Conservation (phyloP, 345 rosid species). For the Schrenkiella parvula region DNA sequence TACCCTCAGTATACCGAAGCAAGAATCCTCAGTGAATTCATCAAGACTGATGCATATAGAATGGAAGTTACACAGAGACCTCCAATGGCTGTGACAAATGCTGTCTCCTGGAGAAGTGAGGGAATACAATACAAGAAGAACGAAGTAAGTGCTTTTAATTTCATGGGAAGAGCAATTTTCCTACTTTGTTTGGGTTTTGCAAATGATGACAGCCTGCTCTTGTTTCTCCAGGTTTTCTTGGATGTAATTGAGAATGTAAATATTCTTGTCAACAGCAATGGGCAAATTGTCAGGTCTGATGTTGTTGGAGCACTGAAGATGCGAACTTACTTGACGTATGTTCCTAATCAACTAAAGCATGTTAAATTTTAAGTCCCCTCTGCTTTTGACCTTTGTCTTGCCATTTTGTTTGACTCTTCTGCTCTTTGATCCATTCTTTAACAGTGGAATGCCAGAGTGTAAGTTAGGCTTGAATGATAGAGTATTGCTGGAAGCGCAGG, state of each 20-base stretch:
- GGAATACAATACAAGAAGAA: slow-evolving; percentile 88
- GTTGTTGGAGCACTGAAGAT: slow-evolving; percentile 98
- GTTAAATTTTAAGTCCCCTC: background rate
- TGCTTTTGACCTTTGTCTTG: slow-evolving; percentile 1
- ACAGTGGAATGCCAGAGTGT: slow-evolving; percentile 98
- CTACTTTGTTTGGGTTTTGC: background rate
- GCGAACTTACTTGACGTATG: slow-evolving; percentile 91
- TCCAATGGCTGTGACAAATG: slow-evolving; percentile 99
- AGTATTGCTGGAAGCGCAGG: slow-evolving; percentile 93
- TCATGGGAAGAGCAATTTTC: background rate
- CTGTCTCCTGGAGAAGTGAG: slow-evolving; percentile 98
- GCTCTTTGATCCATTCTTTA: background rate
- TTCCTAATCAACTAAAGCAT: background rate
- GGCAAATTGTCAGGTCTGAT: slow-evolving; percentile 90
- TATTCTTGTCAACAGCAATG: slow-evolving; percentile 95
- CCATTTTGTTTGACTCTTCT: background rate
- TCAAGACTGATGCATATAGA: slow-evolving; percentile 96
- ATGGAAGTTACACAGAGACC: slow-evolving; percentile 96
- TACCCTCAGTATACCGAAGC: slow-evolving; percentile 96
- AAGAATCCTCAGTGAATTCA: slow-evolving; percentile 85
- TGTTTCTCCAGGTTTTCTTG: slow-evolving; percentile 67
- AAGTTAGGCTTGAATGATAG: slow-evolving; percentile 95
- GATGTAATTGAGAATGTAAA: slow-evolving; percentile 95
- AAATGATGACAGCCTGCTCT: slow-evolving; percentile 7
- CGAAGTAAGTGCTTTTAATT: slow-evolving; percentile 49